A percentile compares a stretch with the other conserved stretches of the same genome.
Evolutionary conservation across 1,284 basidiomycete species (phyloP).

Genomic region (Austroboletus niveus): DNA sequence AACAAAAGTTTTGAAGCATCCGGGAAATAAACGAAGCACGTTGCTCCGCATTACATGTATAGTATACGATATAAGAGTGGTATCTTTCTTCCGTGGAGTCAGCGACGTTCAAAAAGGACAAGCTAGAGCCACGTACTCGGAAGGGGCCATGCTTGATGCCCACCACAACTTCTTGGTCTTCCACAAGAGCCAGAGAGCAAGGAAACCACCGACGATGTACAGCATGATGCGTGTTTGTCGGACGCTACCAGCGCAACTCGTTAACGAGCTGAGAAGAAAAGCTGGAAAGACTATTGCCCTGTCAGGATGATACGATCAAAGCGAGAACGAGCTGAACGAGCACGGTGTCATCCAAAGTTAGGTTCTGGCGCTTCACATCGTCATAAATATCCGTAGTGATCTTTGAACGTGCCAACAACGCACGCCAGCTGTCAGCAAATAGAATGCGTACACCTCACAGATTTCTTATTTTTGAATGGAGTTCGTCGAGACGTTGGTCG

Average conservation of each 20-base stretch:
- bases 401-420: conserved; percentile 37
- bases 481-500: conserved; percentile 73
- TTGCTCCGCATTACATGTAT: conserved; percentile 8
- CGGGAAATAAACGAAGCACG: conserved; percentile 1
- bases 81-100: conserved; percentile 1
- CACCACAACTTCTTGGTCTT: conserved; percentile 29
- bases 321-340: not conserved
- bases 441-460: conserved; percentile 61
- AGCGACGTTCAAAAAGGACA: not conserved
- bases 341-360: conserved; percentile 67
- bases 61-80: not conserved
- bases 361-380: conserved; percentile 79
- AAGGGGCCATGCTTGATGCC: conserved; percentile 11
- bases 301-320: not conserved
- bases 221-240: conserved; percentile 66
- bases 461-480: conserved; percentile 77
- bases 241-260: conserved; percentile 61
- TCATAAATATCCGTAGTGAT: conserved; percentile 79
- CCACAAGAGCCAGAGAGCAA: conserved; percentile 48
- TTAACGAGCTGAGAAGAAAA: conserved; percentile 58
- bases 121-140: conserved; percentile 13
- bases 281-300: conserved; percentile 67
- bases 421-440: conserved; percentile 2
- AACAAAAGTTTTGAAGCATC: not conserved
- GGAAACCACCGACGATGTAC: conserved; percentile 47